A percentile compares a stretch with the other conserved stretches of the same genome.
These are phyloP conservation scores for Bretziella fagacearum DNA, from an alignment of 2,329 filamentous ascomycete species.

Conservation along the genomic window DNA sequence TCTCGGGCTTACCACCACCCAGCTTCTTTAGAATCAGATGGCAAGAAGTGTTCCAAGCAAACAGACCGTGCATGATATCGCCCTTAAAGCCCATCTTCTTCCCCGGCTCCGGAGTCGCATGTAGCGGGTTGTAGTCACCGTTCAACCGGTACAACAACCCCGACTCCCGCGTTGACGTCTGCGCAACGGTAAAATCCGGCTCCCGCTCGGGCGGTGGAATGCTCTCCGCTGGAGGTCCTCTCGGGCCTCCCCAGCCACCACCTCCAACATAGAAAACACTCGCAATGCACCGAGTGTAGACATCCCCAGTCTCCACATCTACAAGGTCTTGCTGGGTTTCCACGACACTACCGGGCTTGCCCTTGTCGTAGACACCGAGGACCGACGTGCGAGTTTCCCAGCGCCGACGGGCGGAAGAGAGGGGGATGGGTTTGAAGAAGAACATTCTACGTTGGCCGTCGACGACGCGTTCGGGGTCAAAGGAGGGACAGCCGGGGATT, in stretches of 20 bases:
- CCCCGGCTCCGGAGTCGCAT: conserved; percentile 72
- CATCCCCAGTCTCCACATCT: conserved; percentile 40
- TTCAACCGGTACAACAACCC: conserved; percentile 70
- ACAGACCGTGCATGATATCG: conserved; percentile 76
- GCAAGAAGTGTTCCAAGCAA: conserved; percentile 65
- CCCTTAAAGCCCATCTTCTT: conserved; percentile 83
- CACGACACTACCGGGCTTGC: conserved; percentile 63
- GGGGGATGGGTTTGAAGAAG: conserved; percentile 59
- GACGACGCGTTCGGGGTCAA: conserved; percentile 57
- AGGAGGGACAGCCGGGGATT: conserved; percentile 60
- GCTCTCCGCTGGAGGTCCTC: conserved; percentile 64
- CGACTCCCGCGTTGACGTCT: conserved; percentile 55
- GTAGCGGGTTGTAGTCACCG: conserved; percentile 87
- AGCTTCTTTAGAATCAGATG: conserved; percentile 58
- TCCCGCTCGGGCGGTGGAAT: conserved; percentile 59
- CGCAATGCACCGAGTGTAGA: conserved; percentile 41
- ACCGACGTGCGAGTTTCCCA: conserved; percentile 68
- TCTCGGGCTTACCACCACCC: conserved; percentile 60
- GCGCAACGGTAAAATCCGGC: conserved; percentile 53
- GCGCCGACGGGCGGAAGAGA: conserved; percentile 49
- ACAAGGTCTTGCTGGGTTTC: conserved; percentile 66
- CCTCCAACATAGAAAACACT: conserved; percentile 69
- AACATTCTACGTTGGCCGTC: conserved; percentile 71
- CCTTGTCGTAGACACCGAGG: conserved; percentile 79
- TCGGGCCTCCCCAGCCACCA: conserved; percentile 71